phyloP scores from a whole-genome alignment of 164 flowering plant genomes.

The Macadamia integrifolia region DNA sequence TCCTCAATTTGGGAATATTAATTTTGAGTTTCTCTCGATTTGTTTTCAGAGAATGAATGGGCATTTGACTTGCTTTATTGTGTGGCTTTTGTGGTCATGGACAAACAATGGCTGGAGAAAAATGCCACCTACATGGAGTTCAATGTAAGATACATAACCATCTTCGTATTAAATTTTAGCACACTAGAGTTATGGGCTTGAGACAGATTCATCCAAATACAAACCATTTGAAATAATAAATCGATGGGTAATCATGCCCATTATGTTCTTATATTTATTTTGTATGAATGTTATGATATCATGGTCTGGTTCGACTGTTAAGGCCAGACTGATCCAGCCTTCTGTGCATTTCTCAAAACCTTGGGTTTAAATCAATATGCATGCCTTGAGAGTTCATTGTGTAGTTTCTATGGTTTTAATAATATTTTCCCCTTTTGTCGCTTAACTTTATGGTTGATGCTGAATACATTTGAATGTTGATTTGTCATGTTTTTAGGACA shows the following conservation, averaged over 20 bases:
- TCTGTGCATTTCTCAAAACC: too few relatives aligned
- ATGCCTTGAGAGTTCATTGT: too few relatives aligned
- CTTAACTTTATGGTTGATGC: neutral
- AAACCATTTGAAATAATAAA: neutral
- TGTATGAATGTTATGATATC: too few relatives aligned
- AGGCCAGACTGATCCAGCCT: too few relatives aligned
- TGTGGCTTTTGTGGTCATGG: slow-evolving; percentile 83
- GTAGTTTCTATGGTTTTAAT: too few relatives aligned
- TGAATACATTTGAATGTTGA: neutral
- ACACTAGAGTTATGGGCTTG: neutral
- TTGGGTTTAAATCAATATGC: too few relatives aligned
- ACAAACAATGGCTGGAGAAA: slow-evolving; percentile 78
- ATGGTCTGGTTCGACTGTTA: too few relatives aligned
- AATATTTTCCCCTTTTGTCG: too few relatives aligned
- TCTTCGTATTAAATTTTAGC: too few relatives aligned
- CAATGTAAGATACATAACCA: slow-evolving; percentile 47
- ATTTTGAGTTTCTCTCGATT: slow-evolving; percentile 3
- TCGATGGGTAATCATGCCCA: neutral
- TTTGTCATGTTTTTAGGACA: slow-evolving; percentile 35
- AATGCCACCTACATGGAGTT: slow-evolving; percentile 92
- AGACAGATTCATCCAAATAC: neutral
- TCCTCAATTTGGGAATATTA: neutral
- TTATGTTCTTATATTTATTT: too few relatives aligned
- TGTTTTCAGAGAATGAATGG: slow-evolving; percentile 70
- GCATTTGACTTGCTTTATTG: slow-evolving; percentile 89